A percentile compares a stretch with the other conserved stretches of the same genome.
These are phyloP conservation scores for Gloeophyllum trabeum DNA, from an alignment of 768 basidiomycete species.

Conservation along the genomic window DNA sequence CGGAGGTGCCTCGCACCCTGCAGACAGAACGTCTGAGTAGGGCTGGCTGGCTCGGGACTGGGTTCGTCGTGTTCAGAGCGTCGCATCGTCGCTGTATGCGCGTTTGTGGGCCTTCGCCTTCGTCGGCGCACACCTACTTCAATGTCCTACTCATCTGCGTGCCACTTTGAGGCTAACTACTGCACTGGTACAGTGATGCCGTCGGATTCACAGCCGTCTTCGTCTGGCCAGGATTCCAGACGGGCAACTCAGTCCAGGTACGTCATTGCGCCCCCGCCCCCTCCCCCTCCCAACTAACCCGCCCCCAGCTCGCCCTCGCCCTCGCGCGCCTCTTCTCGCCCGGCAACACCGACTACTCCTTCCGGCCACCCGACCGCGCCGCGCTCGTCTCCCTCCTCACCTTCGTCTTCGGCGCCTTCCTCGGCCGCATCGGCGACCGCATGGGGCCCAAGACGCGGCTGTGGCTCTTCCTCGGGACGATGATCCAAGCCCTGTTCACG, in stretches of 20 bases:
- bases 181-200: slow-evolving; percentile 38
- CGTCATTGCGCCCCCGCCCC: slow-evolving; percentile 8
- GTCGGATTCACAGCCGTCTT: slow-evolving; percentile 71
- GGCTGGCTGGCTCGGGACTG: too few relatives aligned
- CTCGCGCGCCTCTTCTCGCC: slow-evolving; percentile 63
- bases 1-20: too few relatives aligned
- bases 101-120: background rate
- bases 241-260: slow-evolving; percentile 66
- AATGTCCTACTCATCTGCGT: background rate
- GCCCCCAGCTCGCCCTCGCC: slow-evolving; percentile 67
- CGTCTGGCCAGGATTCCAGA: slow-evolving; percentile 83
- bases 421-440: slow-evolving; percentile 78
- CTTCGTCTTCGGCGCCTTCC: slow-evolving; percentile 69
- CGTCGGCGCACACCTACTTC: background rate
- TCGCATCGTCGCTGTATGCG: too few relatives aligned
- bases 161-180: slow-evolving; percentile 1
- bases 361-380: slow-evolving; percentile 77
- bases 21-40: too few relatives aligned
- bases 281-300: background rate
- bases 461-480: slow-evolving; percentile 65
- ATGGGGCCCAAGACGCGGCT: slow-evolving; percentile 61
- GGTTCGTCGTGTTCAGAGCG: too few relatives aligned
- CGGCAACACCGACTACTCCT: slow-evolving; percentile 40
- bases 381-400: slow-evolving; percentile 68
- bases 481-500: slow-evolving; percentile 67